Conservation (phyloP, 2,329 filamentous ascomycete genomes). For the Paraphaeosphaeria sporulosa region DNA sequence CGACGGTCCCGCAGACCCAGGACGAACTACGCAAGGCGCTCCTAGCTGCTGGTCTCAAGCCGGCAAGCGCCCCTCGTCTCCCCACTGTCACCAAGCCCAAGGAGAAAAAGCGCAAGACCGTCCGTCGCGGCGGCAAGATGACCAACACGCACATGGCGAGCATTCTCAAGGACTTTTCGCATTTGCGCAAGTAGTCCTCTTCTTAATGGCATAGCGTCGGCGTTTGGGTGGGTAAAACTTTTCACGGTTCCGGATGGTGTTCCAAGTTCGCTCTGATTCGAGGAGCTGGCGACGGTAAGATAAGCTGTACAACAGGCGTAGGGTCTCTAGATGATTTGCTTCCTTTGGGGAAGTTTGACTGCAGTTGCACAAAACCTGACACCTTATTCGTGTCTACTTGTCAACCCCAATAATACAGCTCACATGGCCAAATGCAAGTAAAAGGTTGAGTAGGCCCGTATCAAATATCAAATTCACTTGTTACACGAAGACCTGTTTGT, state of each 20-base stretch:
- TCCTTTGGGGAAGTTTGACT: neutral
- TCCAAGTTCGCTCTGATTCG: slow-evolving; percentile 12
- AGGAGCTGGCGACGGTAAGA: slow-evolving; percentile 43
- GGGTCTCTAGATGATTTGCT: neutral
- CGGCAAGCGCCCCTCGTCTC: slow-evolving; percentile 81
- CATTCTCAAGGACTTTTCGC: slow-evolving; percentile 77
- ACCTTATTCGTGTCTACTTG: too few species aligned
- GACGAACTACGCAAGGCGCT: slow-evolving; percentile 81
- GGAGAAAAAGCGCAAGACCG: slow-evolving; percentile 78
- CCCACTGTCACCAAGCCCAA: slow-evolving; percentile 63
- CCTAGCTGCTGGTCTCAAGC: slow-evolving; percentile 79
- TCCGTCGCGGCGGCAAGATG: slow-evolving; percentile 77
- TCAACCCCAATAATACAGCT: neutral
- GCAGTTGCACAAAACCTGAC: neutral
- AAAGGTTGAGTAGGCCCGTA: too few species aligned
- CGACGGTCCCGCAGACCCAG: slow-evolving; percentile 73
- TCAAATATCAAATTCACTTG: too few species aligned
- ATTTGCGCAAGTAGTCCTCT: slow-evolving; percentile 47
- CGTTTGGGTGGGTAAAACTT: slow-evolving; percentile 26
- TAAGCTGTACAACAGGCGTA: neutral
- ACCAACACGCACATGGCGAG: slow-evolving; percentile 89
- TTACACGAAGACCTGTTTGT: neutral
- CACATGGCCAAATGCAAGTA: too few species aligned
- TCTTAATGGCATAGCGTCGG: slow-evolving; percentile 41
- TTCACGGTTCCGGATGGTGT: neutral